Base-by-base conservation (phyloP, 768 basidiomycete genomes). In the Phaeotremella fagi region DNA sequence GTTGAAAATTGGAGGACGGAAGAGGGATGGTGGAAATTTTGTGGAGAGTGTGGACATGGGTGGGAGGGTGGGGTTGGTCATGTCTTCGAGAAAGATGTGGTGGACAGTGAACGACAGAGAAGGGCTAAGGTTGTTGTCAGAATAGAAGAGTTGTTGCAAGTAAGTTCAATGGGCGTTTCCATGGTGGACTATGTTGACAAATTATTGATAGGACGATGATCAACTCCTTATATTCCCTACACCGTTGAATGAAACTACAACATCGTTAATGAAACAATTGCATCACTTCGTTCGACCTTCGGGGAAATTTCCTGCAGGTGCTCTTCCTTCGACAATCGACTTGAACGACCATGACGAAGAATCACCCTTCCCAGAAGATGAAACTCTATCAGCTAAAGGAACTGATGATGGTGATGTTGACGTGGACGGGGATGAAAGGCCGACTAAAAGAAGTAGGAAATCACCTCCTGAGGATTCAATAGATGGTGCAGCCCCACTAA, bases 111-210 rank as follows among this genome's bases (percentile, higher is more conserved):
- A 56, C 53, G 48, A 43, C 54, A 18, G n/a, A 80, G 90, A 35
- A 80, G 87, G 71, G 82, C 80, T 37, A 83, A 83, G 52, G 82
- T 87, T 11, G 89, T 88, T 2, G 81, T 85, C 47, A 81, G 86
- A 52, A 79, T 91, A 48, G 90, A 92, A 66, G 87, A 90, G 72
- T 70, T 87, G 50, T 75, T 91, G 43, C 81, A 89, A 81, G 90
- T 88, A 59, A 59, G 83, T 56, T 43, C n/a, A n/a, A n/a, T n/a
- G n/a, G n/a, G n/a, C n/a, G n/a, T n/a, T n/a, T n/a, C n/a, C n/a
- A n/a, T 51, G 48, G 49, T 42, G n/a, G 28, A 49, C 48, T 56
- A 54, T 23, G 24, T 18, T 41, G 26, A 33, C 31, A 33, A n/a
- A 12, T 22, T 12, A 27, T 48, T 28, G 18, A 11, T 68, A 94